phyloP scores from a whole-genome alignment of 352 stramenopile genomes.

The Pythium brachiatum region DNA sequence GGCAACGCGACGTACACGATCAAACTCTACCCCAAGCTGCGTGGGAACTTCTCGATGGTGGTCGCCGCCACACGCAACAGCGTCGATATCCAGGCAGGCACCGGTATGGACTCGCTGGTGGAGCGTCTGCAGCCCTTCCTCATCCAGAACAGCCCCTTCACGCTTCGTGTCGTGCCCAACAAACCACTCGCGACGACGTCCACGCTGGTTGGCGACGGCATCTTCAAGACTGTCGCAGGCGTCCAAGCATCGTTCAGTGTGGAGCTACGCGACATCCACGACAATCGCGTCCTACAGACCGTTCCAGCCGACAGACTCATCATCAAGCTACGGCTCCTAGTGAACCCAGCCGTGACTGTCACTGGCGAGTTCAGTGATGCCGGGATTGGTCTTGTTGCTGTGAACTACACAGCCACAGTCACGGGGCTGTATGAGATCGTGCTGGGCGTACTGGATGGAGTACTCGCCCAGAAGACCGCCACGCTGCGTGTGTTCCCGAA shows the following conservation, averaged over 20 bases:
- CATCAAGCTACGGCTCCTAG: slow-evolving; percentile 10
- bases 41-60: slow-evolving; percentile 24
- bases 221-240: slow-evolving; percentile 3
- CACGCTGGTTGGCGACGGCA: slow-evolving; percentile 16
- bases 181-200: slow-evolving; percentile 14
- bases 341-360: neutral
- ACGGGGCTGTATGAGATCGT: slow-evolving; percentile 17
- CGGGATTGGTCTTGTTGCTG: neutral
- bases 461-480: slow-evolving; percentile 12
- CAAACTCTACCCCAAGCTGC: slow-evolving; percentile 13
- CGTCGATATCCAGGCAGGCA: slow-evolving; percentile 10
- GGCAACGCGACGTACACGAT: slow-evolving; percentile 19
- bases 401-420: slow-evolving; percentile 13
- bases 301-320: slow-evolving; percentile 7
- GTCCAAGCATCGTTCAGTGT: slow-evolving; percentile 8
- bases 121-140: slow-evolving; percentile 14
- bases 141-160: slow-evolving; percentile 24
- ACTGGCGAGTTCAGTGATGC: neutral
- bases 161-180: slow-evolving; percentile 12
- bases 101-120: slow-evolving; percentile 11
- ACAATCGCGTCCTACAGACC: slow-evolving; percentile 11
- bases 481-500: slow-evolving; percentile 17
- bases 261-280: slow-evolving; percentile 21
- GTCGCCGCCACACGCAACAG: slow-evolving; percentile 13
- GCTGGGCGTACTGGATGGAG: slow-evolving; percentile 7